Conservation (phyloP, 306 rosid genomes). For the Rubus idaeus region DNA sequence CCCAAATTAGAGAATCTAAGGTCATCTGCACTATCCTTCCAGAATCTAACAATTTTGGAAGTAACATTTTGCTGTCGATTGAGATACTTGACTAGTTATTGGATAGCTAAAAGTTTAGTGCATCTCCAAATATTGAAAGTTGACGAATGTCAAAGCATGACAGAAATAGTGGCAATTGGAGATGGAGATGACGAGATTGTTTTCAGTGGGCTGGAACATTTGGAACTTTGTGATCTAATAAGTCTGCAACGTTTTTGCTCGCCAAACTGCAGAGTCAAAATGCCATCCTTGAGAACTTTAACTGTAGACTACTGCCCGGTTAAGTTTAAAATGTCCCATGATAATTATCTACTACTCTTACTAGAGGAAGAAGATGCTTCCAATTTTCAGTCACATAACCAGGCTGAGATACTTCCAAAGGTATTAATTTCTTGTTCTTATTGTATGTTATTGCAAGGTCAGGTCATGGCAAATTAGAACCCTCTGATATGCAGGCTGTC, state of each 20-base stretch:
- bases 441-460: too few relatives aligned
- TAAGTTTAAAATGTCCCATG: too few relatives aligned
- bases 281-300: neutral
- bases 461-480: too few relatives aligned
- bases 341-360: too few relatives aligned
- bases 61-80: rapidly evolving
- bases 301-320: too few relatives aligned
- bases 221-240: neutral
- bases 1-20: neutral
- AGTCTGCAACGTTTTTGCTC: neutral
- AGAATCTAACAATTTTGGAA: neutral
- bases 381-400: too few relatives aligned
- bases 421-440: too few relatives aligned
- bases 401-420: too few relatives aligned
- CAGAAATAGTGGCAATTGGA: neutral
- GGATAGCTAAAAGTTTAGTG: too few relatives aligned
- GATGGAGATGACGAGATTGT: neutral
- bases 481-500: too few relatives aligned
- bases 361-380: too few relatives aligned
- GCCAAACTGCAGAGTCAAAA: neutral
- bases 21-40: neutral
- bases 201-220: neutral
- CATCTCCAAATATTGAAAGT: neutral
- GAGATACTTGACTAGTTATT: neutral
- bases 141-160: neutral